Evolutionary conservation across 345 rosid genomes (phyloP).

Genomic region (Zanthoxylum bungeanum): DNA sequence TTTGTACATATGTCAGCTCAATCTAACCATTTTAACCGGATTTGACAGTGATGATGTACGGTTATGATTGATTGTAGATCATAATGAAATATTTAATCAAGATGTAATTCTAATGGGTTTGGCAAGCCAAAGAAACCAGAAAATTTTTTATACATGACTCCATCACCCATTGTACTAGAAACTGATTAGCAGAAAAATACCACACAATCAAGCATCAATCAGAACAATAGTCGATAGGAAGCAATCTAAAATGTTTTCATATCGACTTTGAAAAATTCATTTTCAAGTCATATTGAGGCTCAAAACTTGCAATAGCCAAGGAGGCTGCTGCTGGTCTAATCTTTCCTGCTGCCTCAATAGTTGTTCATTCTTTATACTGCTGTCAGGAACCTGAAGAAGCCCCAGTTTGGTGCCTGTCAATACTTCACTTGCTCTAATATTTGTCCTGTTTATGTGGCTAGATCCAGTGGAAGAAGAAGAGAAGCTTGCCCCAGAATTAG

Average conservation of each 20-base stretch:
- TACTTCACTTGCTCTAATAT: constrained; percentile 13
- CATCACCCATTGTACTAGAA: constrained; percentile 18
- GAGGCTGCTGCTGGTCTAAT: constrained; percentile 45
- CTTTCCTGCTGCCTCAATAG: constrained; percentile 47
- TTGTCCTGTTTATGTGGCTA: constrained; percentile 44
- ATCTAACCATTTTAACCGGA: background rate
- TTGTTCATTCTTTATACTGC: constrained; percentile 41
- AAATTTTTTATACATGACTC: constrained; percentile 33
- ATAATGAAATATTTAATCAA: constrained; percentile 15
- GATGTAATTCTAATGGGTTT: constrained; percentile 23
- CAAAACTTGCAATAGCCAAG: constrained; percentile 83
- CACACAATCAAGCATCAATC: constrained; percentile 27
- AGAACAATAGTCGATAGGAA: constrained; percentile 36
- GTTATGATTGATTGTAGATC: constrained; percentile 10
- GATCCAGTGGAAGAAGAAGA: constrained; percentile 82
- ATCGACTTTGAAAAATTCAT: constrained; percentile 20
- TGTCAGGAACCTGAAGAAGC: constrained; percentile 27
- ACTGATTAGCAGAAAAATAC: constrained; percentile 12
- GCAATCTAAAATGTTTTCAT: constrained; percentile 27
- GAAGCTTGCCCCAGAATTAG: constrained; percentile 54
- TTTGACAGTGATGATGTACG: background rate
- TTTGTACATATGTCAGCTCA: background rate
- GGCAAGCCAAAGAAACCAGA: constrained; percentile 20
- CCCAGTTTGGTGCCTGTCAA: constrained; percentile 18
- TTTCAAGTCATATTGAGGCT: constrained; percentile 64